These are phyloP conservation scores for Pinus albicaulis DNA, from an alignment of 75 land plant genomes.

Conservation along the genomic window DNA sequence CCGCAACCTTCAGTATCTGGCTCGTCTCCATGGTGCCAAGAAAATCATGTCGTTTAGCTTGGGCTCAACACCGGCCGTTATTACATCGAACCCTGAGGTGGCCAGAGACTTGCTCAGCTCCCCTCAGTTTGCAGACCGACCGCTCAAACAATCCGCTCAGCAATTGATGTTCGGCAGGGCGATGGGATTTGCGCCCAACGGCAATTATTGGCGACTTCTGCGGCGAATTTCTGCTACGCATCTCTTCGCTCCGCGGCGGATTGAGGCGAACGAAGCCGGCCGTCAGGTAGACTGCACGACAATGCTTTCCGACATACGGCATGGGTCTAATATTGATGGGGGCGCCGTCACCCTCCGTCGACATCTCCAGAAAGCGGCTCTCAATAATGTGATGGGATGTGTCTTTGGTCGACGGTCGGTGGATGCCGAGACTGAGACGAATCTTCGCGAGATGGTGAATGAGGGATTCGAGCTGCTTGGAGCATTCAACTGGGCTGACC, in stretches of 20 bases:
- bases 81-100: slow-evolving; percentile 33
- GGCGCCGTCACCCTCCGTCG: slow-evolving; percentile 17
- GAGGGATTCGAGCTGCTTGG: slow-evolving; percentile 78
- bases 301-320: slow-evolving; percentile 37
- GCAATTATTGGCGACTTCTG: slow-evolving; percentile 64
- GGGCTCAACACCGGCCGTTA: slow-evolving; percentile 41
- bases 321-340: slow-evolving; percentile 7
- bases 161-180: slow-evolving; percentile 65
- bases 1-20: no score
- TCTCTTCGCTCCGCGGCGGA: slow-evolving; percentile 53
- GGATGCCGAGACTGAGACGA: slow-evolving; percentile 11
- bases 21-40: slow-evolving; percentile 13
- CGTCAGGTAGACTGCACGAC: slow-evolving; percentile 32
- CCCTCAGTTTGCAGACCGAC: slow-evolving; percentile 65
- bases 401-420: slow-evolving; percentile 40
- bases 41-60: slow-evolving; percentile 53
- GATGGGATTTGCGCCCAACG: slow-evolving; percentile 71
- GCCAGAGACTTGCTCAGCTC: slow-evolving; percentile 49
- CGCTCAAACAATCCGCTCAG: slow-evolving; percentile 66
- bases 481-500: slow-evolving; percentile 77
- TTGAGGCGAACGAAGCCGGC: slow-evolving; percentile 43
- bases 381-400: slow-evolving; percentile 60
- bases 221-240: slow-evolving; percentile 61
- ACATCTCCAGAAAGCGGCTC: slow-evolving; percentile 54
- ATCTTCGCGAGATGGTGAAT: slow-evolving; percentile 44